phyloP scores from a whole-genome alignment of 1,284 basidiomycete genomes.

The Cutaneotrichosporon curvatum region DNA sequence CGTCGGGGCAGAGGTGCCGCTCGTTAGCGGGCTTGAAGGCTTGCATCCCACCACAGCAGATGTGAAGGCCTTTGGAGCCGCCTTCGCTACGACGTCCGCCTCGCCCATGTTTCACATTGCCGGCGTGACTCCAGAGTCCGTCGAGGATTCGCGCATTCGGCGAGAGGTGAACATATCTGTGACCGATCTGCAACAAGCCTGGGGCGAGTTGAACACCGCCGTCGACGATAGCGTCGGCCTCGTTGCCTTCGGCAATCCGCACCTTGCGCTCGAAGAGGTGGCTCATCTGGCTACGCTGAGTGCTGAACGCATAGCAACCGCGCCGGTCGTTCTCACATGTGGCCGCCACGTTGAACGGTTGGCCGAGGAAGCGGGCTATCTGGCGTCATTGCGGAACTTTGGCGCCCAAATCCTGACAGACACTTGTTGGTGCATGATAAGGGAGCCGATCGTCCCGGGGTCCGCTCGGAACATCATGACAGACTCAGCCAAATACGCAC shows the following conservation, averaged over 20 bases:
- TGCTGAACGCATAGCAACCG: background rate
- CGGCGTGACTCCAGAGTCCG: slow-evolving; percentile 11
- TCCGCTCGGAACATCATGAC: slow-evolving; percentile 2
- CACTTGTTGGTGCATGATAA: slow-evolving; percentile 14
- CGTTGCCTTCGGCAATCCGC: slow-evolving; percentile 13
- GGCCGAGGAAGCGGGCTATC: slow-evolving; percentile 4
- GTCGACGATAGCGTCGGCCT: slow-evolving; percentile 7
- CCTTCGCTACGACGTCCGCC: slow-evolving; percentile 8
- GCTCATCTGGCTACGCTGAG: slow-evolving; percentile 3
- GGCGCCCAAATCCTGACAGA: slow-evolving; percentile 7
- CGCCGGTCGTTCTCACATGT: slow-evolving; percentile 4
- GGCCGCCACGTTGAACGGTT: slow-evolving; percentile 5
- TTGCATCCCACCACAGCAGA: background rate
- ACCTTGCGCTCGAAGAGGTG: slow-evolving; percentile 10
- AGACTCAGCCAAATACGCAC: slow-evolving; percentile 13
- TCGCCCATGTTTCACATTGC: slow-evolving; percentile 14
- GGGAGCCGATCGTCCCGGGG: slow-evolving; percentile 2
- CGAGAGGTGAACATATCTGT: background rate
- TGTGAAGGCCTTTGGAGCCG: slow-evolving; percentile 14
- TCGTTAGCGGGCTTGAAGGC: slow-evolving; percentile 8
- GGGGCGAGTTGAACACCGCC: slow-evolving; percentile 9
- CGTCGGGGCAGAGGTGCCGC: background rate
- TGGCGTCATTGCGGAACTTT: slow-evolving; percentile 1
- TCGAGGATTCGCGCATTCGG: background rate
- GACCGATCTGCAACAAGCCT: background rate